Base-by-base conservation (phyloP, 331 rosid species). In the Erythrophleum ivorense region DNA sequence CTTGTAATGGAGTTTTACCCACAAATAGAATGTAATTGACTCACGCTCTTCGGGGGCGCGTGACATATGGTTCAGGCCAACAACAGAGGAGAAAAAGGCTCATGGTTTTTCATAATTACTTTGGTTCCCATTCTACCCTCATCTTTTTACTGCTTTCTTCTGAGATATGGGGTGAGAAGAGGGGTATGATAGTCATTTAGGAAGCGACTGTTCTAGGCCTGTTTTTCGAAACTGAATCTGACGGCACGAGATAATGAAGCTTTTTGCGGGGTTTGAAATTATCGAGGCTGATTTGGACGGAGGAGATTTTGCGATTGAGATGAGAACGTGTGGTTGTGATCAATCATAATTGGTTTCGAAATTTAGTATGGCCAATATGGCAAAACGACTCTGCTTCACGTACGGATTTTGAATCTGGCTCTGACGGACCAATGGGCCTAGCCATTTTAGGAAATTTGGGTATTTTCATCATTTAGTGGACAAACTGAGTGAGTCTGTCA, bases 151-250 rank as follows among this genome's bases (percentile, higher is more conserved):
- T 3, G n/a, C 58, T 53, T 49, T 21, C 40, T 0, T 29, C 5
- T 10, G 40, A 31, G 9, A 58, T 24, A 12, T 48, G 5, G 9
- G 10, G 11, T 65, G 36, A 34, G 80, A 46, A 7, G 0, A 0
- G 66, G 89, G 79, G n/a, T 29, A 79, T 0, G 45, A 21, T 11
- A 3, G 86, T 86, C 79, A 52, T 60, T 80, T 2, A 3, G 0
- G 0, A 7, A 78, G 52, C 88, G 71, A 48, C 72, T 15, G 76
- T 87, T 81, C 80, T 16, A 63, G 72, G 89, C 79, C 86, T 82
- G 86, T 86, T 80, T 87, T 87, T 85, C 88, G 90, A 88, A 90
- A 75, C 88, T 91, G 92, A 87, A 89, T 89, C 90, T 86, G 91
- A 89, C 95, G 95, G 83, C 89, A 81, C 86, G 85, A 79, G 83